Base-by-base conservation (phyloP, 805 yeast genomes). In the Metschnikowia shivogae region DNA sequence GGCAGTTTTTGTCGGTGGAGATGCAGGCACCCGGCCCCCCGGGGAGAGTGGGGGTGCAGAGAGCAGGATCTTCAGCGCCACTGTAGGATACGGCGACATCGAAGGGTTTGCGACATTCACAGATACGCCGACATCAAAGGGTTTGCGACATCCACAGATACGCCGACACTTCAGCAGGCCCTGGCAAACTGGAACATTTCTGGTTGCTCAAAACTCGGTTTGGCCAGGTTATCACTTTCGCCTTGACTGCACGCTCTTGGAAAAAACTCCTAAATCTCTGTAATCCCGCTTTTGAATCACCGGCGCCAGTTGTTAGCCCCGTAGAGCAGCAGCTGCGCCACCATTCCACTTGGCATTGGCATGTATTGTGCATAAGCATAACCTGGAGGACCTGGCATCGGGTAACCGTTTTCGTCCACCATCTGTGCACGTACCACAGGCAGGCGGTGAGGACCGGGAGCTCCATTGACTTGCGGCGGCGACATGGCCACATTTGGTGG, bases 351-450 rank as follows among this genome's bases (percentile, higher is more conserved):
- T 20, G 60, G 68, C 44, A 65, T 49, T 1, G 71, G 69, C 36
- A 61, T 57, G 45, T 66, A 67, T 42, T 62, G 69, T n/a, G 65
- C 66, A 49, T 68, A 70, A 7, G 66, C 59, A 45, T 65, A 68
- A 1, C 69, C 70, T 13, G 70, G 72, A 8, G 69, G 68, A 36
- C 48, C 45, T 4, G 51, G 48, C 40, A 52, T 42, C 4, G 53
- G 53, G 39, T 54, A 53, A 6, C 55, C 56, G 20, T 52, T 54
- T 6, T 39, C 44, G 27, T 34, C 37, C 34, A 37, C 34, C 2
- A 48, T 46, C 17, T 39, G 52, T 10, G 53, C 55, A 12, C 36
- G 46, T 6, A 48, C 50, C 34, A 38, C 45, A 1, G 53, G 56
- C 38, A 50, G 46, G 8, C 55, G 49, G 39, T 51, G 58, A 6